Percentiles rank a stretch among this genome's conserved stretches.
phyloP scores from a whole-genome alignment of 2,329 filamentous ascomycete genomes.

The Aspergillus awamori region DNA sequence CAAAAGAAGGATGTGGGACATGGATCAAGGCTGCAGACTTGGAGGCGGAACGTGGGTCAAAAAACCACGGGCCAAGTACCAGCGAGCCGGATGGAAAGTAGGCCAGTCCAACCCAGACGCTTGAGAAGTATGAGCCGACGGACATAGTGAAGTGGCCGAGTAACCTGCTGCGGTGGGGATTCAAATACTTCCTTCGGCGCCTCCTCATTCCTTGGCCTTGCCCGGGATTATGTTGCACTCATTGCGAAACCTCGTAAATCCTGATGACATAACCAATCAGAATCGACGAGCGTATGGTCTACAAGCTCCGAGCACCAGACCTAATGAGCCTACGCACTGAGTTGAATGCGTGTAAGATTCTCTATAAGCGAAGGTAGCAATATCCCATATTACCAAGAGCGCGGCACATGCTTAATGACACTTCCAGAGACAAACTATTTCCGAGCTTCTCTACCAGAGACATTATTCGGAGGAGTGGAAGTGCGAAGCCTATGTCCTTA shows the following conservation, averaged over 20 bases:
- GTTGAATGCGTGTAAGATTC: not conserved
- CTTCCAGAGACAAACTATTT: not conserved
- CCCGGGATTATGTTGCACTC: conserved; percentile 8
- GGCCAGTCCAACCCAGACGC: not conserved
- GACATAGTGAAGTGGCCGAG: conserved; percentile 3
- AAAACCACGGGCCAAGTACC: conserved; percentile 5
- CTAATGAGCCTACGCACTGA: not conserved
- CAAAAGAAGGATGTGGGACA: not conserved
- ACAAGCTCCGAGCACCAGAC: not conserved
- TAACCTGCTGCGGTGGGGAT: conserved; percentile 8
- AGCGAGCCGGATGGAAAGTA: conserved; percentile 3
- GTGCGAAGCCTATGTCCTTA: too few species aligned
- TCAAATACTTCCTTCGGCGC: conserved; percentile 8
- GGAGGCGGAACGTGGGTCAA: not conserved
- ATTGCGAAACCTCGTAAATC: conserved; percentile 12
- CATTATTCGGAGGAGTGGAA: too few species aligned
- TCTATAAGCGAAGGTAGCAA: conserved; percentile 3
- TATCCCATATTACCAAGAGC: not conserved
- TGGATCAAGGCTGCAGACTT: conserved; percentile 7
- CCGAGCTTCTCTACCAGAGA: too few species aligned
- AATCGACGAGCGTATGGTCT: not conserved
- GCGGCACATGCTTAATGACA: not conserved
- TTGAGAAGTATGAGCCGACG: not conserved
- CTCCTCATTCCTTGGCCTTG: conserved; percentile 8
- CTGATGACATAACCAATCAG: conserved; percentile 3